Evolutionary conservation across 179 eudicot species (phyloP).

Genomic region (Corrigiola litoralis): DNA sequence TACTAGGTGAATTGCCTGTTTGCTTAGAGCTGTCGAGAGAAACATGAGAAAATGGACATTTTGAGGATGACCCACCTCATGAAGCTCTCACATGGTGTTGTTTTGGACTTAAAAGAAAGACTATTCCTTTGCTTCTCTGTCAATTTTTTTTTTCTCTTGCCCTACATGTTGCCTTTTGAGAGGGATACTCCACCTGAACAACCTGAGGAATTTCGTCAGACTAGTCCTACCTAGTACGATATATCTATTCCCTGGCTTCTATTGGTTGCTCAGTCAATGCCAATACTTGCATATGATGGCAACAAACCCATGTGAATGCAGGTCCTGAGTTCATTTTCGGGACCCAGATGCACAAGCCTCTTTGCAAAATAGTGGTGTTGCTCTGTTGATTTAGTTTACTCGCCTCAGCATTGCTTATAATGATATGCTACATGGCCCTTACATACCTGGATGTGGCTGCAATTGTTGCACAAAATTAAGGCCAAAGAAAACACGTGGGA

Average conservation of each 20-base stretch:
- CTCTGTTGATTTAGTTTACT: not conserved
- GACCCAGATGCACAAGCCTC: not conserved
- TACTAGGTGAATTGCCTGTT: no score
- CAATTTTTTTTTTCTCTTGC: not conserved
- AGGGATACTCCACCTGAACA: slow-evolving; percentile 1
- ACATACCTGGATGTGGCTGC: no score
- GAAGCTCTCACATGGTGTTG: slow-evolving; percentile 40
- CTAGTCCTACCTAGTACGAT: not conserved
- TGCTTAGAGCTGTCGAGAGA: no score
- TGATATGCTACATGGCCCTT: no score
- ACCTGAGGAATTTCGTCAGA: not conserved
- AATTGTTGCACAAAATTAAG: no score
- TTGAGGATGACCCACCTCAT: slow-evolving; percentile 12
- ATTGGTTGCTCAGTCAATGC: not conserved
- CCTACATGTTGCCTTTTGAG: slow-evolving; percentile 11
- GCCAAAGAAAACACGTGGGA: no score
- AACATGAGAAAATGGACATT: not conserved
- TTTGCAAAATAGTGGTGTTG: no score
- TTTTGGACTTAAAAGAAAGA: slow-evolving; percentile 5
- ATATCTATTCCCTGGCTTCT: slow-evolving; percentile 1
- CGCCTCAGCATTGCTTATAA: not conserved
- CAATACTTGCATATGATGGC: not conserved
- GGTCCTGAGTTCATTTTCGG: not conserved
- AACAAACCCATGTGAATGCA: slow-evolving; percentile 22
- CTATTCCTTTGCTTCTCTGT: not conserved